Conservation (phyloP, 164 flowering plant genomes). For the Cinnamomum micranthum region DNA sequence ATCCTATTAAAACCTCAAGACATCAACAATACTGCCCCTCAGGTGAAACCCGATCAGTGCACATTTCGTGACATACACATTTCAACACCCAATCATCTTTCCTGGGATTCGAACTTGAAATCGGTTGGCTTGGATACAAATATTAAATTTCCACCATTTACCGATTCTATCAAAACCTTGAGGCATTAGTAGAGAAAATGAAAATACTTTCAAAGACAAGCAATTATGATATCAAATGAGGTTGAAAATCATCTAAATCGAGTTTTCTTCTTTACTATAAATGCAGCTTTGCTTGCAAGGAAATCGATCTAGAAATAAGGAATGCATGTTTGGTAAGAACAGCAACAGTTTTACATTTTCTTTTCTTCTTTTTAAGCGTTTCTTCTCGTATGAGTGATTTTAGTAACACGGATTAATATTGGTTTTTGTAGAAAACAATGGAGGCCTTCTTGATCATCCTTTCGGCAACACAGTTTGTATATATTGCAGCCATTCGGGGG, state of each 20-base stretch:
- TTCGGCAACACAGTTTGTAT: conserved; percentile 69
- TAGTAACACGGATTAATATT: not conserved
- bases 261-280: not conserved
- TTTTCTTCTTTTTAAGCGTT: not conserved
- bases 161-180: not conserved
- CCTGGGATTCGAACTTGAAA: no score
- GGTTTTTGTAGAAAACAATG: conserved; percentile 74
- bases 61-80: no score
- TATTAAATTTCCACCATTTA: not conserved
- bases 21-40: no score
- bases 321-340: conserved; percentile 65
- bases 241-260: not conserved
- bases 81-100: no score
- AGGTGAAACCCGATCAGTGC: no score
- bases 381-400: not conserved
- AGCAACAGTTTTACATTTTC: not conserved
- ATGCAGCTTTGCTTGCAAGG: conserved; percentile 82
- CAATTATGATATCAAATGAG: no score
- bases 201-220: no score
- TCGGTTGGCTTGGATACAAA: conserved; percentile 33
- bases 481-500: conserved; percentile 57
- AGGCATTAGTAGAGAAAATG: no score
- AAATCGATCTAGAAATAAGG: conserved; percentile 53
- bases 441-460: conserved; percentile 85
- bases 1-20: no score